Evolutionary conservation across 2,329 filamentous ascomycete genomes (phyloP), one percentile per base, ranked within the genome.

Genomic region (Incumbomyces lentus): DNA sequence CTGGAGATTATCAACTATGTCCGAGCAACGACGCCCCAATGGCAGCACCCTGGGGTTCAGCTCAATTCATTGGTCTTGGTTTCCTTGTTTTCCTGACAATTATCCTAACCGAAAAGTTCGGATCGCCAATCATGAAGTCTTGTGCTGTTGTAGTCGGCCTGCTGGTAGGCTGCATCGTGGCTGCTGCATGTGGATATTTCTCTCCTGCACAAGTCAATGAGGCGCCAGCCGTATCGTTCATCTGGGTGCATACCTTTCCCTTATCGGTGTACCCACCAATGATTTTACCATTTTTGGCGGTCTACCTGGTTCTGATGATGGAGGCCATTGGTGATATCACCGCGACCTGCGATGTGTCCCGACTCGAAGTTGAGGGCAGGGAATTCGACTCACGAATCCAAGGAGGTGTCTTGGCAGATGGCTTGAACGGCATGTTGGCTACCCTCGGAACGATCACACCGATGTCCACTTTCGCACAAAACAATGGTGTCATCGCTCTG

Each of bases 231-330:
- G 78, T 67, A 2, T 80, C 76, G n/a, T 84, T 84, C 63, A 75
- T 84, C 58, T 84, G 81, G 81, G 76, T 82, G 16, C 70, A 80
- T 50, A 84, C 78, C 0, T 84, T 84, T 68, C 74, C 74, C n/a
- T 64, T 84, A 6, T 70, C 67, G 6, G 68, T 84, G 7, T 83
- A 84, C 53, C 76, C 75, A 0, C 80, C 81, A 0, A 68, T 84
- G n/a, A 76, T 84, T 2, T 62, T 84, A 2, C 81, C 81, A 0
- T 60, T 82, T 31, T 60, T 82, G 22, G 68, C 69, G 2, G 62
- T 73, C 18, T 73, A 72, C 59, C 75, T 83, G 54, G 78, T 83
- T 42, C 71, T 80, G 33, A 75, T 80, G 55, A 83, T 82, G 70
- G 80, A 84, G 61, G 75, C 78, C 7, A 82, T 83, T 33, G 76